Evolutionary conservation across 1,139 yeast species (phyloP), one percentile per base, ranked within the genome.

Genomic region (Zhuliangozyma parablackwelliae): DNA sequence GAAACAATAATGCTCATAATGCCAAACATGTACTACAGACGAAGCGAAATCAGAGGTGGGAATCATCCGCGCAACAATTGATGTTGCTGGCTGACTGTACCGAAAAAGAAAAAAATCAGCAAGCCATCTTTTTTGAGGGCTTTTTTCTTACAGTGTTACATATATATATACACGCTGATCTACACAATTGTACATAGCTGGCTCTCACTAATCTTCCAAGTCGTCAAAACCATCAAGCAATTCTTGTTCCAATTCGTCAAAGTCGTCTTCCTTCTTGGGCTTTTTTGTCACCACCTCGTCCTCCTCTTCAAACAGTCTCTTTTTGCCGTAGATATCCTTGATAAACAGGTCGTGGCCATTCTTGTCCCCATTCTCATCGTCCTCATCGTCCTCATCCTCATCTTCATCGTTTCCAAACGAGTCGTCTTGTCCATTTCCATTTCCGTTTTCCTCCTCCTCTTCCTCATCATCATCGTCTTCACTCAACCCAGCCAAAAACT

Each of bases 401-500:
- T 34, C 36, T 10, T 34, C 51, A 1, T 39, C 48, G 9, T 44
- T 48, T 5, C 41, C 46, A 23, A 23, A 9, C 9, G 24, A 7
- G 24, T 9, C 10, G 24, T 9, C 24, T 7, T 23, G 7, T 7
- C 24, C 24, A 9, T 23, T 9, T 6, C 41, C 46, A 6, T 33
- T 41, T 5, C 36, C 39, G 3, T 43, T 47, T 21, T 55, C 57
- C 2, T 46, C 50, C 3, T 49, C 54, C 3, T 48, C 53, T 1
- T 40, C 57, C 4, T 49, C 68, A 1, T 55, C 70, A 10, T 65
- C 75, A 10, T 68, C 75, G 24, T 67, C 81, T 7, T 72, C 80
- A 37, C 75, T 70, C 32, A 72, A 64, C 26, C 72, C 78, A 0
- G 80, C 82, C 47, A 78, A 59, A 50, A 78, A 78, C 41, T 77